Evolutionary conservation across 106 monocot species (phyloP).

Genomic region (Dendrobium officinale): DNA sequence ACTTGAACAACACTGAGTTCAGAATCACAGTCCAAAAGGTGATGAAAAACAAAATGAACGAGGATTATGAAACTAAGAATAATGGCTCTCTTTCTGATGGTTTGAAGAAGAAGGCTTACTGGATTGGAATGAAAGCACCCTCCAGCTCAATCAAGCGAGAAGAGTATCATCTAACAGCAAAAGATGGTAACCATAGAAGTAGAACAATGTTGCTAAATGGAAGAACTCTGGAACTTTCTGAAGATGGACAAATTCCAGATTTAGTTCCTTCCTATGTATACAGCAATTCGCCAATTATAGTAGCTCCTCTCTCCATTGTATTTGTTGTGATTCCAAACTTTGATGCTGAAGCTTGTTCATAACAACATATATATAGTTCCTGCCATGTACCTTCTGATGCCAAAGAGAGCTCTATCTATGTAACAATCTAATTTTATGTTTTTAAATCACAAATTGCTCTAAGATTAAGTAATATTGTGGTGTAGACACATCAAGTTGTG

Average conservation of each 20-base stretch:
- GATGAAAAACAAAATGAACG: slow-evolving; percentile 18
- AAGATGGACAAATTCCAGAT: slow-evolving; percentile 31
- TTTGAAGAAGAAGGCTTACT: slow-evolving; percentile 18
- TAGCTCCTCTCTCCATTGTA: slow-evolving; percentile 30
- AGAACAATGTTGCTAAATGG: slow-evolving; percentile 34
- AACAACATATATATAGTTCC: neutral
- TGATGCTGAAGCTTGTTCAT: slow-evolving; percentile 22
- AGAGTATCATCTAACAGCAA: slow-evolving; percentile 41
- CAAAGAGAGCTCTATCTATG: neutral
- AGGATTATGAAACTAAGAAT: neutral
- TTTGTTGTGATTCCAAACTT: slow-evolving; percentile 36
- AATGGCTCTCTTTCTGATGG: slow-evolving; percentile 14
- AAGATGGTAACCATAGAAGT: slow-evolving; percentile 24
- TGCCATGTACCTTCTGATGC: neutral
- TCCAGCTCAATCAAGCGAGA: slow-evolving; percentile 15
- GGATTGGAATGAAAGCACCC: slow-evolving; percentile 24
- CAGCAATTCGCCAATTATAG: slow-evolving; percentile 14
- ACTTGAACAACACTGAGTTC: slow-evolving; percentile 40
- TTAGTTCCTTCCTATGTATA: slow-evolving; percentile 15
- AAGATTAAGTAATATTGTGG: no score
- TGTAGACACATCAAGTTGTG: no score
- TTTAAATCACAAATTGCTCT: no score
- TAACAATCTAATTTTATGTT: neutral
- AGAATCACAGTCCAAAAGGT: slow-evolving; percentile 34
- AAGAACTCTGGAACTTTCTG: slow-evolving; percentile 23